Evolutionary conservation across 352 stramenopile genomes (phyloP), one percentile per base, ranked within the genome.

Genomic region (Phytophthora vignae): DNA sequence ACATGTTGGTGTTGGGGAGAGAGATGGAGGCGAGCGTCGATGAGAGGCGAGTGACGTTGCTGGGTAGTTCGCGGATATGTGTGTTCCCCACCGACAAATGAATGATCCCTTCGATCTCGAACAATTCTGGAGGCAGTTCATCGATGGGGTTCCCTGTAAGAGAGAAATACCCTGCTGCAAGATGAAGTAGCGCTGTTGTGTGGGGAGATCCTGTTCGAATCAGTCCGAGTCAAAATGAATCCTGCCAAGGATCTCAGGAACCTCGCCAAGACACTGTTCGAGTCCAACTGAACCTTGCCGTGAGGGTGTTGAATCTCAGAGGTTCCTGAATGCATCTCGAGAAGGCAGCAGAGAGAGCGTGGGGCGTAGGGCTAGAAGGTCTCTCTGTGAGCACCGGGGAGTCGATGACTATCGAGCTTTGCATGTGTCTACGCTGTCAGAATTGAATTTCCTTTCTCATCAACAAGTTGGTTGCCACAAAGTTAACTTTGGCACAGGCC

Each of bases 91-190:
- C 12, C 1, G 21, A 14, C 36, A 61, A 22, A 10, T 49, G 31
- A 1, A 36, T 61, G 12, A 61, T 7, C 12, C 67, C 67, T 50
- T 73, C 59, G 19, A 69, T 56, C 27, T 69, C 59, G 21, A 73
- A 73, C 1, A 73, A 9, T 19, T 69, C 67, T 1, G 59, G n/a
- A 2, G 67, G 67, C 5, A 73, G 17, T 9, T 53, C 38, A 36
- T 14, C 40, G 12, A 73, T 69, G 8, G 67, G 53, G 48, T 69
- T 73, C 1, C 67, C 59, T 11, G 36, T 19, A 1, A 73, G 8
- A 4, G 60, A 69, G 2, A 73, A 44, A 8, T 56, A 69, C 10
- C 10, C 10, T 31, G 54, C 31, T n/a, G 53, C 53, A 9, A 73
- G 36, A 15, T 36, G 59, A 2, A 73, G 19, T 5, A 67, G 9